These are phyloP conservation scores for Cicer arietinum DNA, from an alignment of 306 rosid species.

Conservation along the genomic window DNA sequence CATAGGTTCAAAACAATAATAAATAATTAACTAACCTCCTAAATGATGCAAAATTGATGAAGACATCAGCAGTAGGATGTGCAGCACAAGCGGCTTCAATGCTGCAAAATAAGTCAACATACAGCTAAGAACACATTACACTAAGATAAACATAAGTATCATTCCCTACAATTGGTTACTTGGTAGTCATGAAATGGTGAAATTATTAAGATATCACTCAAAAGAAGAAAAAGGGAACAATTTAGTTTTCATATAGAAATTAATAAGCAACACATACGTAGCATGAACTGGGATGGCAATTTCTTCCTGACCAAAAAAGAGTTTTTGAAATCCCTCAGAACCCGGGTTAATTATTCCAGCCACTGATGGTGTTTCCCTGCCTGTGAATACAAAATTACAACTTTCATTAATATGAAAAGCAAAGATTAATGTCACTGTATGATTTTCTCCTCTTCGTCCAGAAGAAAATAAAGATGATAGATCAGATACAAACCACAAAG, in stretches of 20 bases:
- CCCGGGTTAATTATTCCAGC: conserved; percentile 99
- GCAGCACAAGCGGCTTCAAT: conserved; percentile 94
- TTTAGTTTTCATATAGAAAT: conserved; percentile 30
- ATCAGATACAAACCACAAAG: conserved; percentile 76
- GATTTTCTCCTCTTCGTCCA: not conserved
- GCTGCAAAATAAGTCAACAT: conserved; percentile 59
- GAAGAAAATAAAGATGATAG: conserved; percentile 36
- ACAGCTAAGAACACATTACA: conserved; percentile 41
- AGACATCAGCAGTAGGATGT: conserved; percentile 99
- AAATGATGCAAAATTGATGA: conserved; percentile 95
- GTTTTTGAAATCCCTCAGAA: conserved; percentile 97
- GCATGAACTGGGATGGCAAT: conserved; percentile 98
- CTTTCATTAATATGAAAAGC: conserved; percentile 29
- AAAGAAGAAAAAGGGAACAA: conserved; percentile 27
- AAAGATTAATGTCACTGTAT: not conserved
- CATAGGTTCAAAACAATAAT: conserved; percentile 17
- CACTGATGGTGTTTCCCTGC: conserved; percentile 97
- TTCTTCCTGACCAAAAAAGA: conserved; percentile 97
- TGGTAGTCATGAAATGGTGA: conserved; percentile 7
- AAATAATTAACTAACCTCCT: conserved; percentile 69
- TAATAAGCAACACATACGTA: conserved; percentile 54
- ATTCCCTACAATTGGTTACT: conserved; percentile 35
- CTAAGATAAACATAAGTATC: conserved; percentile 24
- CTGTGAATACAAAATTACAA: conserved; percentile 53
- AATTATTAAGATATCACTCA: conserved; percentile 30